Percentiles rank a stretch among this genome's conserved stretches.
phyloP scores from a whole-genome alignment of 345 rosid genomes.

The Arabis alpina region DNA sequence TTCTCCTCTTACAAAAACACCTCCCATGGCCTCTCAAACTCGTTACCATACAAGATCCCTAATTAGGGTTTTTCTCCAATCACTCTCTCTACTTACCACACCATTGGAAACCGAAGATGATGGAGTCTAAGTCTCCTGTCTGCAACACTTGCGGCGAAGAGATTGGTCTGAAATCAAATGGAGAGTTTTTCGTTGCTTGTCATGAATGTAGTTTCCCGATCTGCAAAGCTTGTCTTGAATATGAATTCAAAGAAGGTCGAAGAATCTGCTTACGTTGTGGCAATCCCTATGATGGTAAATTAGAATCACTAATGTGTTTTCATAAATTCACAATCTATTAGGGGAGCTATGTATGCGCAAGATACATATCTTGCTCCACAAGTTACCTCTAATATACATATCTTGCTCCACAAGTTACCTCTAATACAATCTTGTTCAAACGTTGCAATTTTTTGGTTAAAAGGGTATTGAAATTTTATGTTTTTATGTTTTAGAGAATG shows the following conservation, averaged over 20 bases:
- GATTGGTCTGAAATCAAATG: constrained; percentile 64
- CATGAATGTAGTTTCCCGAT: constrained; percentile 87
- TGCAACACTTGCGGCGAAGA: constrained; percentile 90
- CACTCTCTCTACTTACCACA: constrained; percentile 10
- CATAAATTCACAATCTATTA: neutral
- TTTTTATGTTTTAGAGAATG: constrained; percentile 54
- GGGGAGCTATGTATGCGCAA: no score
- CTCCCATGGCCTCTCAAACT: constrained; percentile 31
- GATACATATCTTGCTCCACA: no score
- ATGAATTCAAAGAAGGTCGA: constrained; percentile 83
- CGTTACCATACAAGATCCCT: constrained; percentile 17
- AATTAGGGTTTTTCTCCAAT: constrained; percentile 30
- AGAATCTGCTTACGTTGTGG: constrained; percentile 82
- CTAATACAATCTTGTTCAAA: neutral
- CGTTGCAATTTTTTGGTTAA: neutral
- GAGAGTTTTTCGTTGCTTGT: constrained; percentile 79
- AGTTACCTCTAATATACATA: neutral
- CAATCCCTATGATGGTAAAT: constrained; percentile 67
- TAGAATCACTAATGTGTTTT: neutral
- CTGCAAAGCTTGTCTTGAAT: constrained; percentile 85
- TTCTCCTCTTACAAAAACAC: constrained; percentile 36
- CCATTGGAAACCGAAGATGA: constrained; percentile 51
- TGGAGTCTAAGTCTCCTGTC: constrained; percentile 72
- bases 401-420: no score
- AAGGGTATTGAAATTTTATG: neutral